Base-by-base conservation (phyloP, 306 rosid species). In the Comarum palustre region DNA sequence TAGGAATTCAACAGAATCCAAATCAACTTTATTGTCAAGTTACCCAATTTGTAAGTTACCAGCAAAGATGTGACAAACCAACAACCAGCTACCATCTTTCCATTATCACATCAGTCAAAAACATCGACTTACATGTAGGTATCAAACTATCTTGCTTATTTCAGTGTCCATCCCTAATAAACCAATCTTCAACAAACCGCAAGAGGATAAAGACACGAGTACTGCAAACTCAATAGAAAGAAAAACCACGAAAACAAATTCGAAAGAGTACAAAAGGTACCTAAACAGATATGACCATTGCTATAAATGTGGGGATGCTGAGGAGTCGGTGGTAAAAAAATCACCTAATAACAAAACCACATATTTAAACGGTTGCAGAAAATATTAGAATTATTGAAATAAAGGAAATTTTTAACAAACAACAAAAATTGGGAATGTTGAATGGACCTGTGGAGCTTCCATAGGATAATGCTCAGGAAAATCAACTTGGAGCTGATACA, bases 251-350 rank as follows among this genome's bases (percentile, higher is more conserved):
- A 32, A 20, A 24, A 14, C 61, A 72, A 55, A 78, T 51, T 64
- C 22, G 3, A 71, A 24, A 22, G 50, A 24, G 45, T 17, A 42
- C 10, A 14, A 48, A n/a, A 6, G 0, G 42, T 82, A 94, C 98
- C 98, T 85, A 94, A 82, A 82, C 98, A 94, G 79, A 94, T 94
- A 86, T 94, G 98, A 34, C 98, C 98, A 31, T 94, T 94, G 87
- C 98, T 94, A 68, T 94, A 94, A 77, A 94, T 94, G 82, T 94
- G 98, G 19, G 98, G 98, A 84, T 93, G 98, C 77, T 87, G 78
- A 1, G 98, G 98, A 70, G 98, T 95, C 8, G 98, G 97, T 57
- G 86, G 79, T 75, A 91, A 77, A 74, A 93, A 93, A 76, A 93
- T 89, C 72, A 93, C 98, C 97, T 93, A 66, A 12, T 2, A 46